Conservation (phyloP, 108 stramenopile species). For the Cyclostephanos tholiformis region DNA sequence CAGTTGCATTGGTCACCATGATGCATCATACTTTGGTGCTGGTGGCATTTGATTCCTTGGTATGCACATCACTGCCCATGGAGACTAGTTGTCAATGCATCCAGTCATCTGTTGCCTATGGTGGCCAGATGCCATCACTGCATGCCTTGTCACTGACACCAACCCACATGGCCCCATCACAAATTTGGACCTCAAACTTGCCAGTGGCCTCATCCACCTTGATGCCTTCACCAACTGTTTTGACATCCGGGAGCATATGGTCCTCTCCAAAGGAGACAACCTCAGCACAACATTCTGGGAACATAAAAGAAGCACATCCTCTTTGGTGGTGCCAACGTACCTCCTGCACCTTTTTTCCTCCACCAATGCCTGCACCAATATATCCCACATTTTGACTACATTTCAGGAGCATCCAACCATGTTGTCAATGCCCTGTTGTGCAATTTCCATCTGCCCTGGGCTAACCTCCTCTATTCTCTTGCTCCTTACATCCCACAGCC, state of each 20-base stretch:
- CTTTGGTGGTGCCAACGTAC: too few species aligned
- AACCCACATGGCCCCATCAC: conserved; percentile 47
- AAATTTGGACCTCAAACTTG: conserved; percentile 44
- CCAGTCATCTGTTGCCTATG: conserved; percentile 47
- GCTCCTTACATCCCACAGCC: conserved; percentile 9
- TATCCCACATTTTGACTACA: too few species aligned
- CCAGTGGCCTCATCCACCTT: conserved; percentile 44
- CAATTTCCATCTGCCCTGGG: conserved; percentile 1
- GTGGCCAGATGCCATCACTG: conserved; percentile 19
- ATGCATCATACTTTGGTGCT: conserved; percentile 44
- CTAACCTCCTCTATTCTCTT: not conserved
- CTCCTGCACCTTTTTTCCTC: too few species aligned
- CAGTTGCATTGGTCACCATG: conserved; percentile 45
- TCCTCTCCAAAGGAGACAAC: too few species aligned
- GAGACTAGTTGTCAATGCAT: not conserved
- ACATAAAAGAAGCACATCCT: too few species aligned
- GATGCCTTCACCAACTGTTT: conserved; percentile 38
- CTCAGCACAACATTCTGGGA: conserved; percentile 45
- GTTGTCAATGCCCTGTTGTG: not conserved
- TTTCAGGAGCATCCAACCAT: too few species aligned
- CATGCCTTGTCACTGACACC: conserved; percentile 10
- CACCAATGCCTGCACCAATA: too few species aligned
- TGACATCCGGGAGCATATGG: conserved; percentile 44
- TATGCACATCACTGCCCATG: not conserved
- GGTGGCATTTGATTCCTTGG: conserved; percentile 52